phyloP scores from a whole-genome alignment of 805 yeast genomes.

The Blastobotrys parvus region DNA sequence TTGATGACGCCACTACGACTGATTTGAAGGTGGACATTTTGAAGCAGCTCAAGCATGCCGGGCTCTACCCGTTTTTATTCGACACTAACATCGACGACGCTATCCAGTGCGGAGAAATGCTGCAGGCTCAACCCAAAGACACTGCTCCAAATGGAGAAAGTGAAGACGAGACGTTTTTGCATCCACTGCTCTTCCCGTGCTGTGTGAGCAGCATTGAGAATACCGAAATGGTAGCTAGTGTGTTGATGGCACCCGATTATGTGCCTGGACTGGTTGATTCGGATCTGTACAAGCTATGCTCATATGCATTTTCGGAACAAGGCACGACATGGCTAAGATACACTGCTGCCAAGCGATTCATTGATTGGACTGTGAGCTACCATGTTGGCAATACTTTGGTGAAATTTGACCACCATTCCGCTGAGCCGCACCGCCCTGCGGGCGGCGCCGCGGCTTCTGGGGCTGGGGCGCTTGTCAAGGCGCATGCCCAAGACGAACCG shows the following conservation, averaged over 20 bases:
- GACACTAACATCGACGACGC: constrained; percentile 15
- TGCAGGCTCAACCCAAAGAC: neutral
- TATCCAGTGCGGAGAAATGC: constrained; percentile 6
- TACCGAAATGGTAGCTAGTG: constrained; percentile 20
- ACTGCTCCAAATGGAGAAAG: neutral
- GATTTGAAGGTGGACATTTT: constrained; percentile 13
- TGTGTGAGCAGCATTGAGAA: constrained; percentile 10
- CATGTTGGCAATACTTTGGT: neutral
- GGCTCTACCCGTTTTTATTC: constrained; percentile 18
- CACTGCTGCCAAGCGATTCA: constrained; percentile 18
- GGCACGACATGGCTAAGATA: constrained; percentile 22
- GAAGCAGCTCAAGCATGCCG: constrained; percentile 10
- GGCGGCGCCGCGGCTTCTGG: neutral
- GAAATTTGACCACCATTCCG: neutral
- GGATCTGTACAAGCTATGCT: constrained; percentile 14
- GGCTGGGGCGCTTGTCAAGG: neutral
- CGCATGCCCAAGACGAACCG: neutral
- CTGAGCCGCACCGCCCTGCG: too few species aligned
- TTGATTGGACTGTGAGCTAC: constrained; percentile 14
- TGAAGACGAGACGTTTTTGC: neutral
- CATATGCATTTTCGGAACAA: constrained; percentile 19
- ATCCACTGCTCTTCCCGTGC: constrained; percentile 15
- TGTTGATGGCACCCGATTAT: constrained; percentile 19
- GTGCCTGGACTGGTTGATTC: constrained; percentile 13
- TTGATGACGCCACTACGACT: constrained; percentile 7